Evolutionary conservation across 148 eudicot species (phyloP).

Genomic region (Rhododendron vialii): DNA sequence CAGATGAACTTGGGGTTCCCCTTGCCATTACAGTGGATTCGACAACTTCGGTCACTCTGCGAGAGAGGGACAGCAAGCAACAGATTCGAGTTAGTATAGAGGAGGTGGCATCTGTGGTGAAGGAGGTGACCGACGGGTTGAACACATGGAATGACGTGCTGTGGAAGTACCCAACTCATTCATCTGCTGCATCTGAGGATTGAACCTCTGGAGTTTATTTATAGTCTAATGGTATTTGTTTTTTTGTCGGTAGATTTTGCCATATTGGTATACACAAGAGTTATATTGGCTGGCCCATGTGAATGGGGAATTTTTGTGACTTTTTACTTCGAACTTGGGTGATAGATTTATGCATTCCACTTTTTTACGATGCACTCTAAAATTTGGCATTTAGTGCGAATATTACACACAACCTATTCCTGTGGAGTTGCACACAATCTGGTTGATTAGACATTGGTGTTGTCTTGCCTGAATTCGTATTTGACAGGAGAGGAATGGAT

Average conservation of each 20-base stretch:
- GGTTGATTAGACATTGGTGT: too few species aligned
- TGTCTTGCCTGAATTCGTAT: too few species aligned
- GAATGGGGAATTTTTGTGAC: background rate
- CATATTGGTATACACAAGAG: background rate
- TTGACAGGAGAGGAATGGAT: too few species aligned
- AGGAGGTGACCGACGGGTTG: conserved; percentile 22
- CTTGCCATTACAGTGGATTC: conserved; percentile 29
- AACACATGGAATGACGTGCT: conserved; percentile 25
- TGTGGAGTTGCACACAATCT: too few species aligned
- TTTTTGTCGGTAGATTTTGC: background rate
- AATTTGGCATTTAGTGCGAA: too few species aligned
- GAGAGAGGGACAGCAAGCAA: conserved; percentile 27
- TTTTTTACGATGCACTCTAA: too few species aligned
- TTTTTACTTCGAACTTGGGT: background rate
- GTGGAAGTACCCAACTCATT: conserved; percentile 19
- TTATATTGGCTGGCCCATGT: background rate
- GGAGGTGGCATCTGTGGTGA: conserved; percentile 23
- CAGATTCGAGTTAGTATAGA: conserved; percentile 21
- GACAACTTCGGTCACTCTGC: conserved; percentile 19
- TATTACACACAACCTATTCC: too few species aligned
- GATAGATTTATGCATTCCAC: background rate
- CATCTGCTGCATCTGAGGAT: conserved; percentile 14
- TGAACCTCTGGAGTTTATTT: background rate
- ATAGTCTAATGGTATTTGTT: background rate
- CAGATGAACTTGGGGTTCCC: conserved; percentile 30